phyloP scores from a whole-genome alignment of 2,329 filamentous ascomycete species.

The Diaporthe australafricana region DNA sequence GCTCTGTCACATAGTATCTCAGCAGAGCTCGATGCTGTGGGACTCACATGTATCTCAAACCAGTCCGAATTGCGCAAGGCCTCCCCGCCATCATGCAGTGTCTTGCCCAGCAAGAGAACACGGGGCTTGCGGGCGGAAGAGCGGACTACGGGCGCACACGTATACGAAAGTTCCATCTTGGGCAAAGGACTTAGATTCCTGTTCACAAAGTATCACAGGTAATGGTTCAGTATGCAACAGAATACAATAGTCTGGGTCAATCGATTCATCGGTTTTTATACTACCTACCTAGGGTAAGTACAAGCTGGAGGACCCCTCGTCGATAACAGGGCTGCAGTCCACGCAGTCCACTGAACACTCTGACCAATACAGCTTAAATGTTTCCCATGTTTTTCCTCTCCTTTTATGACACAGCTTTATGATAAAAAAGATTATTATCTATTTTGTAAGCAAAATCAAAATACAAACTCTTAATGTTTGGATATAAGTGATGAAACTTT shows the following conservation, averaged over 20 bases:
- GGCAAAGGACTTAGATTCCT: not conserved
- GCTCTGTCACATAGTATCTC: not conserved
- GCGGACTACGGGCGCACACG: not conserved
- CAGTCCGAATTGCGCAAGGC: not conserved
- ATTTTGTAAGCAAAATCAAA: not conserved
- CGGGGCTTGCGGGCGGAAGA: not conserved
- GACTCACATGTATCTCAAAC: constrained; percentile 27
- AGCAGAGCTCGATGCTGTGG: not conserved
- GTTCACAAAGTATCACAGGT: not conserved
- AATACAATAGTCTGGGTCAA: not conserved
- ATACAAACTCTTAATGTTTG: too few relatives aligned
- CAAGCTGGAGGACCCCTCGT: not conserved
- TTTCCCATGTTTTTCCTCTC: not conserved
- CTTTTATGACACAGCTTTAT: not conserved
- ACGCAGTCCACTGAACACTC: not conserved
- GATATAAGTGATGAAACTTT: not conserved
- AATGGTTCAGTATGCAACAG: not conserved
- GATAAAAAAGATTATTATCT: too few relatives aligned
- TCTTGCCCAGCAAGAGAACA: constrained; percentile 22
- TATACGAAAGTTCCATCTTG: constrained; percentile 4
- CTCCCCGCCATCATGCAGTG: constrained; percentile 25
- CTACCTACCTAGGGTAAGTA: too few relatives aligned
- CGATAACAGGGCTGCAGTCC: not conserved
- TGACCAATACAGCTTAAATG: not conserved
- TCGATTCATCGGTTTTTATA: not conserved